These are phyloP conservation scores for Trypanosoma mega DNA, from an alignment of 208 protist genomes.

Conservation along the genomic window DNA sequence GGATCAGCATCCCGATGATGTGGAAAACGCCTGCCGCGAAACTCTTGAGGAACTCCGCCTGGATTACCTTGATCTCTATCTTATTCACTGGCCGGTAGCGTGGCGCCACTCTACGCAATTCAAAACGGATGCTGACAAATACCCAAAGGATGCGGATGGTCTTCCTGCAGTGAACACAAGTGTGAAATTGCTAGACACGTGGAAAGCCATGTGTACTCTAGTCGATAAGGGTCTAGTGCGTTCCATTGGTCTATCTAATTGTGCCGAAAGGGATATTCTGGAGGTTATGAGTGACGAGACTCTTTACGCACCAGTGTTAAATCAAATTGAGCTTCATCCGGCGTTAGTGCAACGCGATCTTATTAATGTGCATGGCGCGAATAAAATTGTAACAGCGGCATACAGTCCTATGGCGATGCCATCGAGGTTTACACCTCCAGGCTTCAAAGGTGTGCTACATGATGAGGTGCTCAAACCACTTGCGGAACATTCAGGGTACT, in stretches of 20 bases:
- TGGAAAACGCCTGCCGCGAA: conserved; percentile 82
- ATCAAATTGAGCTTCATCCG: conserved; percentile 92
- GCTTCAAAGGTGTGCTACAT: conserved; percentile 44
- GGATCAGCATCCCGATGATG: conserved; percentile 87
- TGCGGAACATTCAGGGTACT: conserved; percentile 66
- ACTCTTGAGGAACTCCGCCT: conserved; percentile 73
- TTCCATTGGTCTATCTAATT: conserved; percentile 91
- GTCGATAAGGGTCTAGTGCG: conserved; percentile 85
- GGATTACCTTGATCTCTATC: conserved; percentile 92
- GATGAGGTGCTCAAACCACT: conserved; percentile 45
- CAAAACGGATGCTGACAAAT: conserved; percentile 58
- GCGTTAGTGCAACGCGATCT: conserved; percentile 53
- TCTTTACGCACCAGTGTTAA: conserved; percentile 68
- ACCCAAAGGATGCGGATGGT: conserved; percentile 51
- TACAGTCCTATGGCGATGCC: conserved; percentile 88
- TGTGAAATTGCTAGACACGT: conserved; percentile 70
- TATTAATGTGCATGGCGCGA: conserved; percentile 35
- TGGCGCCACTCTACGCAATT: conserved; percentile 58
- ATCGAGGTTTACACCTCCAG: conserved; percentile 60
- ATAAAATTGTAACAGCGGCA: conserved; percentile 79
- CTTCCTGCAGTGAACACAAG: conserved; percentile 46
- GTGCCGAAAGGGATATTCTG: conserved; percentile 52
- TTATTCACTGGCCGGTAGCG: conserved; percentile 93
- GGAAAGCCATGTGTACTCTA: conserved; percentile 81
- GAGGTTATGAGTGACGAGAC: conserved; percentile 45